These are phyloP conservation scores for Talaromyces ruber DNA, from an alignment of 495 filamentous ascomycete genomes.

Conservation along the genomic window DNA sequence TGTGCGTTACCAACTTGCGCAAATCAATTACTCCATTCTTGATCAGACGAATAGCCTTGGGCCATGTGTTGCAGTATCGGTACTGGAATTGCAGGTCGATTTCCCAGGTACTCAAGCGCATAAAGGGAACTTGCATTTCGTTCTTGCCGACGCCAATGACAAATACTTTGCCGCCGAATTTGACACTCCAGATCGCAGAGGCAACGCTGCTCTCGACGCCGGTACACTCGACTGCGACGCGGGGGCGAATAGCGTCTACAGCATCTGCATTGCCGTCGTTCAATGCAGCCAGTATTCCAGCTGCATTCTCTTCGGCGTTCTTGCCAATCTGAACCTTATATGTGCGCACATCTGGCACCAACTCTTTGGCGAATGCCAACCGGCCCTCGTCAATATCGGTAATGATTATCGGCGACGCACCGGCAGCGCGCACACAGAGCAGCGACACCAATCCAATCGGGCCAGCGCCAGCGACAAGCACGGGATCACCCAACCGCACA, in stretches of 20 bases:
- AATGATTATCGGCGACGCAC: slow-evolving; percentile 78
- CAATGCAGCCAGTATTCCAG: slow-evolving; percentile 48
- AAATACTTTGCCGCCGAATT: slow-evolving; percentile 91
- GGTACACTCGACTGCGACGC: slow-evolving; percentile 78
- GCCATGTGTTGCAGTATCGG: slow-evolving; percentile 93
- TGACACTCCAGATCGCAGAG: slow-evolving; percentile 76
- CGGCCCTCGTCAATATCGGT: slow-evolving; percentile 87
- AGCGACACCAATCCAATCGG: slow-evolving; percentile 84
- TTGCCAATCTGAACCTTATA: slow-evolving; percentile 63
- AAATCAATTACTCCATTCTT: slow-evolving; percentile 75
- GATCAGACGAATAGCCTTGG: slow-evolving; percentile 79
- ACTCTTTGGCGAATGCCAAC: slow-evolving; percentile 69
- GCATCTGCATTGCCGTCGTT: slow-evolving; percentile 34
- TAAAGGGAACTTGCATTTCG: slow-evolving; percentile 90
- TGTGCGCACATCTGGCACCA: slow-evolving; percentile 65
- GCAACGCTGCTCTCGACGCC: slow-evolving; percentile 84
- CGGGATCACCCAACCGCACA: slow-evolving; percentile 71
- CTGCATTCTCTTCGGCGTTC: slow-evolving; percentile 61
- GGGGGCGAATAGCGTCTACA: slow-evolving; percentile 65
- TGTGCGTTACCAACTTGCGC: slow-evolving; percentile 75
- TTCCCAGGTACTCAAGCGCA: slow-evolving; percentile 81
- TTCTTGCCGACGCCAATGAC: slow-evolving; percentile 90
- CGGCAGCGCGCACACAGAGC: slow-evolving; percentile 72
- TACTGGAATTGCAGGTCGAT: slow-evolving; percentile 95
- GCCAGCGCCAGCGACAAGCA: slow-evolving; percentile 81